phyloP scores from a whole-genome alignment of 495 filamentous ascomycete species.

The Talaromyces ruber region DNA sequence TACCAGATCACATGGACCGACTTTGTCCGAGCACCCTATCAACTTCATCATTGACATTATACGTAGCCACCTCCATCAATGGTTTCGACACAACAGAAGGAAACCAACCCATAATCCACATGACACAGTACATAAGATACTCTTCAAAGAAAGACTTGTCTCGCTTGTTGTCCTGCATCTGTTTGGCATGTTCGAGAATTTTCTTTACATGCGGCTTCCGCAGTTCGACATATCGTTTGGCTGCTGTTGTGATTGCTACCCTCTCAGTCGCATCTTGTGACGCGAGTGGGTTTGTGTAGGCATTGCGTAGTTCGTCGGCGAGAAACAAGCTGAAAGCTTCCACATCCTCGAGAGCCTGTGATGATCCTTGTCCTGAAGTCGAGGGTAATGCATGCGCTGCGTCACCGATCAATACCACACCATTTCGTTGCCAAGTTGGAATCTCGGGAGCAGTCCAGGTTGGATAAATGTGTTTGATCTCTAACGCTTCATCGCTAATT shows the following conservation, averaged over 20 bases:
- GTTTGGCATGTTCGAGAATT: conserved; percentile 20
- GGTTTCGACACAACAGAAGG: conserved; percentile 1
- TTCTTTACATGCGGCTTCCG: conserved; percentile 20
- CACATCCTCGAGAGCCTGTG: conserved; percentile 39
- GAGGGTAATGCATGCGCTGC: conserved; percentile 42
- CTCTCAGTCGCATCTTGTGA: conserved; percentile 5
- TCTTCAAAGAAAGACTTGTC: conserved; percentile 23
- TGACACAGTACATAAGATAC: conserved; percentile 23
- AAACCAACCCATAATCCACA: conserved; percentile 24
- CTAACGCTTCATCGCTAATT: conserved; percentile 18
- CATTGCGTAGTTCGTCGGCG: conserved; percentile 14
- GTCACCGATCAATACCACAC: conserved; percentile 32
- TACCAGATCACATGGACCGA: background rate
- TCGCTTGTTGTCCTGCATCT: conserved; percentile 21
- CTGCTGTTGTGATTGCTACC: conserved; percentile 14
- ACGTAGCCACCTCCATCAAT: background rate
- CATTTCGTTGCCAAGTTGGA: conserved; percentile 35
- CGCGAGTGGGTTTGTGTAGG: background rate
- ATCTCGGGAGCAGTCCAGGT: conserved; percentile 43
- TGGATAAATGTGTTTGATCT: conserved; percentile 42
- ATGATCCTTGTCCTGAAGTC: conserved; percentile 37
- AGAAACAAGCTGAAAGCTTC: conserved; percentile 30
- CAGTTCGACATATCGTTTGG: conserved; percentile 19
- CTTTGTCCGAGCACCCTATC: background rate
- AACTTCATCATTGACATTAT: conserved; percentile 1